Conservation (phyloP, 352 stramenopile species). For the Blastocystis sp. region DNA sequence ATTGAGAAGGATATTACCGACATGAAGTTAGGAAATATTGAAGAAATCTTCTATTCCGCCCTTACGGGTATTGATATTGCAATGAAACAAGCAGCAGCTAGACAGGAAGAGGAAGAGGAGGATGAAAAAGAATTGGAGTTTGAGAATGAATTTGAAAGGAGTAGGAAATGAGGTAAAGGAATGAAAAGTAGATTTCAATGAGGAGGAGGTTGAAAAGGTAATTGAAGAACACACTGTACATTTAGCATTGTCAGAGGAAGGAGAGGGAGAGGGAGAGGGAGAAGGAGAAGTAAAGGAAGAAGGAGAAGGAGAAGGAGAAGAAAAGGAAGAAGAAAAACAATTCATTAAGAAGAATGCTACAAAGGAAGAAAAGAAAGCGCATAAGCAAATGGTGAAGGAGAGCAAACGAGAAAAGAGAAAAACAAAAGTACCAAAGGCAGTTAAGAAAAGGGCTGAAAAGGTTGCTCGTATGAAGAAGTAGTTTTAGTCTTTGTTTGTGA, state of each 20-base stretch:
- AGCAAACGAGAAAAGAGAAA: slow-evolving; percentile 85
- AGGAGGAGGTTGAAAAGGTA: slow-evolving; percentile 68
- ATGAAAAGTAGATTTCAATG: slow-evolving; percentile 68
- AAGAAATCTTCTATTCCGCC: slow-evolving; percentile 77
- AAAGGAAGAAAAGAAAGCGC: slow-evolving; percentile 84
- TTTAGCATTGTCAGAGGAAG: background rate
- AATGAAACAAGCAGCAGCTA: slow-evolving; percentile 76
- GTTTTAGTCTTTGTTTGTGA: background rate
- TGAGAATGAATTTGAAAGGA: slow-evolving; percentile 62
- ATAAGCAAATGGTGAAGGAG: slow-evolving; percentile 91
- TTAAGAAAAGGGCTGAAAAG: slow-evolving; percentile 85
- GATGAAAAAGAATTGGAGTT: slow-evolving; percentile 72
- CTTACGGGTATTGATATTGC: slow-evolving; percentile 73
- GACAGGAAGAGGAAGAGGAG: slow-evolving; percentile 74
- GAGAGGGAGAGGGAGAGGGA: slow-evolving; percentile 74
- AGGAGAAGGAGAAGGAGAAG: slow-evolving; percentile 72
- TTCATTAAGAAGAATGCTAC: slow-evolving; percentile 76
- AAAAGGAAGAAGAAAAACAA: slow-evolving; percentile 74
- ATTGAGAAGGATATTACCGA: slow-evolving; percentile 77
- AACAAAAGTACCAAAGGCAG: slow-evolving; percentile 96
- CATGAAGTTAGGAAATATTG: slow-evolving; percentile 77
- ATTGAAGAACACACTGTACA: slow-evolving; percentile 69
- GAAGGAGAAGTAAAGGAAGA: slow-evolving; percentile 70
- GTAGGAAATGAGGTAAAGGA: background rate
- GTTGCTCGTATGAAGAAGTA: slow-evolving; percentile 47